Evolutionary conservation across 164 flowering plant species (phyloP), one percentile per base, ranked within the genome.

Genomic region (Magnolia changhungtana): DNA sequence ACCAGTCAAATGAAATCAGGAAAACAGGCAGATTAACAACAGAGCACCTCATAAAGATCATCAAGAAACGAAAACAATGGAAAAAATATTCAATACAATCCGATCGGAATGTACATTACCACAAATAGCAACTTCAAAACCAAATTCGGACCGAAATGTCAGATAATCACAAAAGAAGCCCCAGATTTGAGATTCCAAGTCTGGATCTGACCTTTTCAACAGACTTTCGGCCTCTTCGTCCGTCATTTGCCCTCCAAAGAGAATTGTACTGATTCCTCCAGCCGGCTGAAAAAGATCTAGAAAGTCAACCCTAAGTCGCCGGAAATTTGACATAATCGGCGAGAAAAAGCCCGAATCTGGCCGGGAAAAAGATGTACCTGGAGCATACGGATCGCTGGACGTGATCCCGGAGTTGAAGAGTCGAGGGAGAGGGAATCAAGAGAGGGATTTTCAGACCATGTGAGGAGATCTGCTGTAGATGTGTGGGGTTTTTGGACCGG

Each of bases 401-500:
- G 90, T 50, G 91, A 77, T 58, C 81, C 90, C 52, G 87, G 51
- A 50, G 81, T 45, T 4, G 76, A 74, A 3, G 20, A 77, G 18
- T 67, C 75, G 7, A 67, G 13, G 20, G 87, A 79, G 7, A 89
- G 80, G 7, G 89, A 80, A 66, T 83, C 89, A 8, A 81, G 63
- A 2, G 84, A 74, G 0, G 96, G 92, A 77, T 77, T 83, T 74
- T 92, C 99, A n/a, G 96, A 80, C 98, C 98, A 95, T 3, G 86
- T 81, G 75, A 95, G 91, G 76, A 93, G 96, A 93, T 93, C 98
- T 82, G 98, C 91, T 2, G 98, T 95, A 50, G 94, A 89, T 3
- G 97, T 87, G 90, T 95, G 94, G 0, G 97, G 92, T 77, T 93
- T 95, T 82, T 97, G 88, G 86, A 89, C 96, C 63, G 97, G 95